Percentiles rank a stretch among this genome's conserved stretches.
Evolutionary conservation across 2,329 filamentous ascomycete species (phyloP).

Genomic region (Phialophora expanda): DNA sequence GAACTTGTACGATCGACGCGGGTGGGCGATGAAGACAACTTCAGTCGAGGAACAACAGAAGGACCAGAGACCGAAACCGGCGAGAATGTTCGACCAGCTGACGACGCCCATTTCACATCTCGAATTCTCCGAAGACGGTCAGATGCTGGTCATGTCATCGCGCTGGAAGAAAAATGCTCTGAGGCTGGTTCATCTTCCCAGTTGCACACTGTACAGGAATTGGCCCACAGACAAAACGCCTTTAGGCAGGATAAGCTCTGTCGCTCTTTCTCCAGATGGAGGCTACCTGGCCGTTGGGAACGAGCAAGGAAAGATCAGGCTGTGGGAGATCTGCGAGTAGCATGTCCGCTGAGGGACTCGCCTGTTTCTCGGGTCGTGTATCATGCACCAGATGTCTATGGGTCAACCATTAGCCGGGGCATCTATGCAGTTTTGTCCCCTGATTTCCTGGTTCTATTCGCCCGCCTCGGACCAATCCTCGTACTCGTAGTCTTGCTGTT

Average conservation of each 20-base stretch:
- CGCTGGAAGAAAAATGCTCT: constrained; percentile 87
- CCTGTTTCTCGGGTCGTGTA: not conserved
- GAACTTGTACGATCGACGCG: constrained; percentile 85
- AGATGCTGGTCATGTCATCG: constrained; percentile 85
- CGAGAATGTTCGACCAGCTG: constrained; percentile 78
- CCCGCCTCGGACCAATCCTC: not conserved
- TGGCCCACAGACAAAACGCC: constrained; percentile 94
- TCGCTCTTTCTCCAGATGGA: constrained; percentile 54
- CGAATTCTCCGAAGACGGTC: constrained; percentile 84
- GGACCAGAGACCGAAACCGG: constrained; percentile 70
- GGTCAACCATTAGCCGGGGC: constrained; percentile 3
- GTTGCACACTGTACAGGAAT: constrained; percentile 92
- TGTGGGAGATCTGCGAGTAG: constrained; percentile 85
- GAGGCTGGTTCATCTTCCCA: constrained; percentile 84
- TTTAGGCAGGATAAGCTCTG: constrained; percentile 77
- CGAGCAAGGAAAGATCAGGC: constrained; percentile 81
- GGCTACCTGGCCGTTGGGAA: constrained; percentile 76
- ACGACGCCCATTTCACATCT: constrained; percentile 82
- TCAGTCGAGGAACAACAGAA: constrained; percentile 42
- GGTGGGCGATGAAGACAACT: constrained; percentile 24
- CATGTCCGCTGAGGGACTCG: not conserved
- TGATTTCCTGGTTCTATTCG: not conserved
- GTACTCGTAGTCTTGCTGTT: not conserved
- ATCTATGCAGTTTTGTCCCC: not conserved
- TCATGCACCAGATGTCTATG: not conserved